phyloP scores from a whole-genome alignment of 192 early-diverging fungal species.

The Coemansia sp. region DNA sequence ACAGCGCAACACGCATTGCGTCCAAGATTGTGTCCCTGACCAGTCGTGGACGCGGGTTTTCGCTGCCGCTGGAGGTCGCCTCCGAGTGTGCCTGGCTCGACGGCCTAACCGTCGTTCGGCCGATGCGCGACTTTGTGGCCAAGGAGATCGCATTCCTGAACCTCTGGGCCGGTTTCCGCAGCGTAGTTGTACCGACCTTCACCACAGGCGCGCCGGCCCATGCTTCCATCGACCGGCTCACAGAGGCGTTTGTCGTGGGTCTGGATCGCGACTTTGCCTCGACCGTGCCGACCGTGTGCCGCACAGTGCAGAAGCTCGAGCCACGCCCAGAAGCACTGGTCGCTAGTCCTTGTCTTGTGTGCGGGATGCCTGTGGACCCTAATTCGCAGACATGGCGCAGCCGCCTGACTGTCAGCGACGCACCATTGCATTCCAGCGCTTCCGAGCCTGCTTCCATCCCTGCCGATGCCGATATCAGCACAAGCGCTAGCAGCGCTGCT shows the following conservation, averaged over 20 bases:
- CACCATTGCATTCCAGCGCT: not conserved
- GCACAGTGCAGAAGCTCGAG: constrained; percentile 77
- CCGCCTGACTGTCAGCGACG: constrained; percentile 31
- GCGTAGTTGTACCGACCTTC: constrained; percentile 50
- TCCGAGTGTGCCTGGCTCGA: constrained; percentile 59
- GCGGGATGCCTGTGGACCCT: constrained; percentile 63
- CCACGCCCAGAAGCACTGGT: constrained; percentile 51
- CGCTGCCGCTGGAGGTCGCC: constrained; percentile 73
- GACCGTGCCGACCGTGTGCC: constrained; percentile 78
- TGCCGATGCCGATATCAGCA: not conserved
- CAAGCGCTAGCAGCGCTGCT: not conserved
- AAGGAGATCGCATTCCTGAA: constrained; percentile 82
- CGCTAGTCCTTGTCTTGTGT: constrained; percentile 51
- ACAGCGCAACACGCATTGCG: constrained; percentile 78
- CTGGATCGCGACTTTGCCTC: constrained; percentile 82
- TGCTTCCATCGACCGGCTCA: constrained; percentile 45
- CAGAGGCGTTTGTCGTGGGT: constrained; percentile 68
- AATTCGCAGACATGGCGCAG: constrained; percentile 33
- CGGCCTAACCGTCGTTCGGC: constrained; percentile 63
- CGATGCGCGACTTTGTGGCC: constrained; percentile 75
- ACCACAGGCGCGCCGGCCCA: constrained; percentile 60
- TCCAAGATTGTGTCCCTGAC: constrained; percentile 74
- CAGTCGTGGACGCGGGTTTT: constrained; percentile 84
- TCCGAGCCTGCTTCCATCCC: not conserved
- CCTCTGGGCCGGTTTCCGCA: constrained; percentile 44